These are phyloP conservation scores for Microbotryum violaceum DNA, from an alignment of 1,284 basidiomycete genomes.

Conservation along the genomic window DNA sequence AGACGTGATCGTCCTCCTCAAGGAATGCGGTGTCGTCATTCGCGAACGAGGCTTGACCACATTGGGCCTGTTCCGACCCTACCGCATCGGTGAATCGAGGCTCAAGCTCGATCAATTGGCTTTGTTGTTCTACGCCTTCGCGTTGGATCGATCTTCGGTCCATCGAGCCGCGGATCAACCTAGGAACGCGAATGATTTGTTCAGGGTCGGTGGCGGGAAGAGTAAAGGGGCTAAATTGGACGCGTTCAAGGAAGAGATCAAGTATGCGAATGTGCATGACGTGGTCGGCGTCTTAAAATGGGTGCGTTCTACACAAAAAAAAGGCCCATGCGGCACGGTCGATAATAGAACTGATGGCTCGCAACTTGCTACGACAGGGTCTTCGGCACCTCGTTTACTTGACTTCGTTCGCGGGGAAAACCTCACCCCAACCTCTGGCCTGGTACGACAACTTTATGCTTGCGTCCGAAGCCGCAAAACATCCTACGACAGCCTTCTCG, in stretches of 20 bases:
- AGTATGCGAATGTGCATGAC: conserved; percentile 22
- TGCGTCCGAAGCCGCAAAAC: neutral
- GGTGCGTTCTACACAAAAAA: conserved; percentile 6
- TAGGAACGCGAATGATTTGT: neutral
- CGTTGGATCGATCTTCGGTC: neutral
- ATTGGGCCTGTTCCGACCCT: conserved; percentile 30
- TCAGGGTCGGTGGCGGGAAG: conserved; percentile 7
- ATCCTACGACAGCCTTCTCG: neutral
- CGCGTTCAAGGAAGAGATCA: conserved; percentile 22
- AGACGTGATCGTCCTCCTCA: conserved; percentile 13
- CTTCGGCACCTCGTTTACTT: conserved; percentile 20
- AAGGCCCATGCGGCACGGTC: too few species aligned
- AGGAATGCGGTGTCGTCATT: conserved; percentile 20
- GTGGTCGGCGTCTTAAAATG: conserved; percentile 26
- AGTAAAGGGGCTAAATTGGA: conserved; percentile 20
- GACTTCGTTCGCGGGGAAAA: conserved; percentile 4
- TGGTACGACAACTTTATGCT: conserved; percentile 19
- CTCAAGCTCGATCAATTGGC: conserved; percentile 6
- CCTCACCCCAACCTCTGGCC: neutral
- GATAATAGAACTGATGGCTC: neutral
- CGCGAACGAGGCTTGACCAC: conserved; percentile 15
- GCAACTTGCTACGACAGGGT: neutral
- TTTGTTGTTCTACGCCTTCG: conserved; percentile 22
- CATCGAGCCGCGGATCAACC: neutral
- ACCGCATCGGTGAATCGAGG: conserved; percentile 15